Evolutionary conservation across 2,329 filamentous ascomycete species (phyloP), one percentile per base, ranked within the genome.

Genomic region (Phialophora tarda): DNA sequence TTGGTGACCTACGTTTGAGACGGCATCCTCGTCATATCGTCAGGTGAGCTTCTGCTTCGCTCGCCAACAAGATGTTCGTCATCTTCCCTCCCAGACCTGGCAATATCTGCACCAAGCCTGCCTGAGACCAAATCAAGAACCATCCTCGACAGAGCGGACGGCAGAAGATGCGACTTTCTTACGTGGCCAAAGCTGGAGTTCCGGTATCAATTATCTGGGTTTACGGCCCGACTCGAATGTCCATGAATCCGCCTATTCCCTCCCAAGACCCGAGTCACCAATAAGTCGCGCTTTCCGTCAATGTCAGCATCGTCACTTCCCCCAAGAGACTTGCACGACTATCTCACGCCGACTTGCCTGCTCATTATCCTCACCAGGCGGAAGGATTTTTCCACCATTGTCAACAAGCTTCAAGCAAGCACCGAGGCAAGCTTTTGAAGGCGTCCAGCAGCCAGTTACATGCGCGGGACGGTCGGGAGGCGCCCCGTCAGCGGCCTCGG

Each of bases 361-460:
- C 3, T 4, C 10, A 12, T n/a, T 56, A n/a, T 17, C 2, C 0
- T 17, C n/a, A 12, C 38, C n/a, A 7, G 6, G 24, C 48, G 17
- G 57, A 11, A 30, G 38, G 12, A 54, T 44, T 32, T 17, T 34
- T 50, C 23, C 10, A 30, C 58, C 7, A 32, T 61, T n/a, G n/a
- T n/a, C 55, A 14, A 61, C 58, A 65, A 65, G 63, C 63, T 61
- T 14, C 51, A 55, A 28, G 50, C 51, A 65, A 65, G 63, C 63
- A 56, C 55, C 28, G 50, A 59, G 41, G 57, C 26, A 48, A 47
- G 50, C 8, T 30, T 48, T 24, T 44, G 6, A n/a, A 11, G 59
- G 28, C 21, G 17, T 47, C 34, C 17, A 12, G 24, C 23, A 41
- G 48, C 28, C 34, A 44, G 59, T 44, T 4, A 44, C 48, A 53